These are phyloP conservation scores for Plasmodium gallinaceum DNA, from an alignment of 169 alveolate species.

Conservation along the genomic window DNA sequence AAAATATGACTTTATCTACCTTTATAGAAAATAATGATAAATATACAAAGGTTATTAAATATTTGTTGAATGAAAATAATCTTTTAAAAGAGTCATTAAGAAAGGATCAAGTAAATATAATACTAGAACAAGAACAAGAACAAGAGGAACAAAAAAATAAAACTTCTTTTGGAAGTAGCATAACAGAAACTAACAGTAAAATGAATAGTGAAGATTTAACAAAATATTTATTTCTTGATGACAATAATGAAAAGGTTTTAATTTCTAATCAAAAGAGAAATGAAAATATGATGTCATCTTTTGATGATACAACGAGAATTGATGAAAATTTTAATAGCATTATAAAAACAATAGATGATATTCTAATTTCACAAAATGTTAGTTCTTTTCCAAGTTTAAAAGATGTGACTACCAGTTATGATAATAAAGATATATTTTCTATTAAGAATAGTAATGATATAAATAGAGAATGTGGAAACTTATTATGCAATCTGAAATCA, in stretches of 20 bases:
- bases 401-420: slow-evolving; percentile 1
- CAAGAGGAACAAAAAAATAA: neutral
- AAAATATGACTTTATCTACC: slow-evolving; percentile 61
- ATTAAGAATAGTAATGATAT: slow-evolving; percentile 20
- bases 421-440: slow-evolving; percentile 11
- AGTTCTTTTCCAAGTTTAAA: slow-evolving; percentile 39
- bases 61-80: slow-evolving; percentile 63
- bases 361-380: slow-evolving; percentile 67
- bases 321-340: slow-evolving; percentile 55
- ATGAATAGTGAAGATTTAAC: slow-evolving; percentile 11
- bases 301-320: slow-evolving; percentile 29
- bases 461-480: slow-evolving; percentile 32
- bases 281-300: neutral
- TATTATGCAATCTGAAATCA: slow-evolving; percentile 32
- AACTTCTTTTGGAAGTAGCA: slow-evolving; percentile 10
- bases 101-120: slow-evolving; percentile 13
- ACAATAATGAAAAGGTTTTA: neutral
- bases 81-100: slow-evolving; percentile 50
- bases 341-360: slow-evolving; percentile 73
- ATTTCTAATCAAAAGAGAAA: slow-evolving; percentile 8
- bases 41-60: slow-evolving; percentile 57
- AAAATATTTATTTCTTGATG: slow-evolving; percentile 33
- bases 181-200: neutral
- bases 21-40: slow-evolving; percentile 70
- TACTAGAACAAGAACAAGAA: slow-evolving; percentile 7